Evolutionary conservation across 2,329 filamentous ascomycete genomes (phyloP).

Genomic region (Taxawa tesnikishii): DNA sequence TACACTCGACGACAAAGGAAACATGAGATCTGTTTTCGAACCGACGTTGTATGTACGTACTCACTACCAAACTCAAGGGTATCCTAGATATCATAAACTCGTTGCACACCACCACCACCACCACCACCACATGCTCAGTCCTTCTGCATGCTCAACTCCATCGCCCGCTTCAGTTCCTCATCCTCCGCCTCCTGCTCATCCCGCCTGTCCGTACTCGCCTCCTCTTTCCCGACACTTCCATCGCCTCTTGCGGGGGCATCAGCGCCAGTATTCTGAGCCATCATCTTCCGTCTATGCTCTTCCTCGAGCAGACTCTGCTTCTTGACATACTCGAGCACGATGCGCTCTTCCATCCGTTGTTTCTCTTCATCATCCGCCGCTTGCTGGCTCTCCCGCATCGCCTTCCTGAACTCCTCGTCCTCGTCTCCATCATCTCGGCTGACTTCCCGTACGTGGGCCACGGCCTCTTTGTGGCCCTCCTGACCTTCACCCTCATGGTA

Average conservation of each 20-base stretch:
- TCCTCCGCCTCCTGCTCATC: conserved; percentile 13
- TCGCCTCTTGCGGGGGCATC: no score
- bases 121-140: no score
- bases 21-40: no score
- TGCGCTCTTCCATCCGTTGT: conserved; percentile 52
- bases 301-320: conserved; percentile 64
- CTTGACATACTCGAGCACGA: conserved; percentile 65
- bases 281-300: conserved; percentile 26
- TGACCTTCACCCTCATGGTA: conserved; percentile 16
- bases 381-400: conserved; percentile 21
- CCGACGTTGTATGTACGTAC: no score
- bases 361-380: conserved; percentile 12
- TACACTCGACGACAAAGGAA: no score
- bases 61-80: no score
- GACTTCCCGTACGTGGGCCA: background rate
- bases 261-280: conserved; percentile 21
- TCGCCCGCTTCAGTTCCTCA: conserved; percentile 42
- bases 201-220: no score
- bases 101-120: no score
- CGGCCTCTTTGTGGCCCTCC: background rate
- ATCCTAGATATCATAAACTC: no score
- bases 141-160: conserved; percentile 42
- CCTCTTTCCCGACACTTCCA: no score
- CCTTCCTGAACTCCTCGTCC: conserved; percentile 17
- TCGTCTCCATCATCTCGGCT: background rate